Percentiles rank a stretch among this genome's conserved stretches.
Evolutionary conservation across 345 rosid genomes (phyloP).

Genomic region (Citrus medica): DNA sequence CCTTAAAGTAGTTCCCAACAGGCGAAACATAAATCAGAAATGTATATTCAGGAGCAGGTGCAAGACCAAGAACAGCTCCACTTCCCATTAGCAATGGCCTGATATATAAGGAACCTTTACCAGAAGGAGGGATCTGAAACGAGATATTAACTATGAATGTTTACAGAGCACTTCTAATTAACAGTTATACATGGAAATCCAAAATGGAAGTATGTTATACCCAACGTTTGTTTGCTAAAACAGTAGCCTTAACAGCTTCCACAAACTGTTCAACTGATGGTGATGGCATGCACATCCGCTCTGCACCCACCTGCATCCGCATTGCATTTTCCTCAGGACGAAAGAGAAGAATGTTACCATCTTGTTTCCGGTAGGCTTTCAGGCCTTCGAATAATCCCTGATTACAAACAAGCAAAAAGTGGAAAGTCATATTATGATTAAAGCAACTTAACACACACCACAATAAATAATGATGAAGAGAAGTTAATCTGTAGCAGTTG

Average conservation of each 20-base stretch:
- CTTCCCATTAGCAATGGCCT: conserved; percentile 95
- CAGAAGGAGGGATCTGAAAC: conserved; percentile 81
- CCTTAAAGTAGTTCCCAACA: conserved; percentile 97
- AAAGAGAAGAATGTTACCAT: conserved; percentile 69
- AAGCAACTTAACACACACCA: not conserved
- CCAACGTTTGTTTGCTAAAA: conserved; percentile 94
- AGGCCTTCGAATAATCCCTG: conserved; percentile 94
- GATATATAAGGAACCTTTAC: conserved; percentile 89
- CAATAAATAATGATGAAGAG: not conserved
- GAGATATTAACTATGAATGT: conserved; percentile 9
- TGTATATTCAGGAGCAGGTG: conserved; percentile 95
- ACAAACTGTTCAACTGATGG: conserved; percentile 85
- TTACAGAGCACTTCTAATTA: conserved; percentile 1
- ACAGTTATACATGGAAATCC: not conserved
- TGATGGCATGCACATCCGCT: conserved; percentile 95
- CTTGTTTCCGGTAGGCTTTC: conserved; percentile 83
- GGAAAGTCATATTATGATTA: not conserved
- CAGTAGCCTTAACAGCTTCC: conserved; percentile 80
- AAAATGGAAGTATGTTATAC: conserved; percentile 31
- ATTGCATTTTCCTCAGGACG: conserved; percentile 92
- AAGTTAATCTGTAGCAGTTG: not conserved
- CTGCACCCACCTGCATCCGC: conserved; percentile 84
- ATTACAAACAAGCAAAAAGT: conserved; percentile 2
- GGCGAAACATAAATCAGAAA: conserved; percentile 90
- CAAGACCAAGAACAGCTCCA: conserved; percentile 98